phyloP scores from a whole-genome alignment of 2,329 filamentous ascomycete species.

The Arthroderma sp. region DNA sequence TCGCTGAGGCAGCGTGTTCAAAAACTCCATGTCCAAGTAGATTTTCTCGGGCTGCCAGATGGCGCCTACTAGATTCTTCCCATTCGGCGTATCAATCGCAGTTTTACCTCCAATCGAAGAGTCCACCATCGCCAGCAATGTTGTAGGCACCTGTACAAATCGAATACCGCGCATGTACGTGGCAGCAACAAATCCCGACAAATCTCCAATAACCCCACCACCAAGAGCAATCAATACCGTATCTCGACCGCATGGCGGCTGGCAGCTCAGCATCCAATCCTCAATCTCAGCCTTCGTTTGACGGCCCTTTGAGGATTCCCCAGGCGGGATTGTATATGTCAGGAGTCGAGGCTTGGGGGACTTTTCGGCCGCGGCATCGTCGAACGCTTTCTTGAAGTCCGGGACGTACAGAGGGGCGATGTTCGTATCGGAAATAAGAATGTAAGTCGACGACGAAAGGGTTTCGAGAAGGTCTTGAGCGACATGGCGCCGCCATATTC shows the following conservation, averaged over 20 bases:
- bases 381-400: slow-evolving; percentile 58
- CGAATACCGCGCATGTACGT: slow-evolving; percentile 97
- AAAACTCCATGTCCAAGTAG: slow-evolving; percentile 85
- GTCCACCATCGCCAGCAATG: slow-evolving; percentile 91
- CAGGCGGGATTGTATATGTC: slow-evolving; percentile 75
- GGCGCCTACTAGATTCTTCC: slow-evolving; percentile 89
- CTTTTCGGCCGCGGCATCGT: slow-evolving; percentile 36
- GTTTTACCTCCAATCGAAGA: slow-evolving; percentile 98
- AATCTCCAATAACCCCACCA: slow-evolving; percentile 92
- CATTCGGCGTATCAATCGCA: slow-evolving; percentile 87
- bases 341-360: slow-evolving; percentile 55
- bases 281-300: slow-evolving; percentile 92
- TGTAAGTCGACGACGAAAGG: slow-evolving; percentile 76
- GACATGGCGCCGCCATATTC: slow-evolving; percentile 74
- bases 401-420: slow-evolving; percentile 69
- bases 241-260: slow-evolving; percentile 75
- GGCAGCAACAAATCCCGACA: slow-evolving; percentile 93
- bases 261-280: slow-evolving; percentile 87
- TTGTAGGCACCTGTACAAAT: slow-evolving; percentile 94
- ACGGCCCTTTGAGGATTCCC: slow-evolving; percentile 85
- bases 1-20: slow-evolving; percentile 76
- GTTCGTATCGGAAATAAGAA: slow-evolving; percentile 94
- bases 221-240: slow-evolving; percentile 90
- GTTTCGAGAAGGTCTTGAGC: slow-evolving; percentile 66
- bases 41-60: slow-evolving; percentile 95